Evolutionary conservation across 2,329 filamentous ascomycete genomes (phyloP).

Genomic region (Calycina marina): DNA sequence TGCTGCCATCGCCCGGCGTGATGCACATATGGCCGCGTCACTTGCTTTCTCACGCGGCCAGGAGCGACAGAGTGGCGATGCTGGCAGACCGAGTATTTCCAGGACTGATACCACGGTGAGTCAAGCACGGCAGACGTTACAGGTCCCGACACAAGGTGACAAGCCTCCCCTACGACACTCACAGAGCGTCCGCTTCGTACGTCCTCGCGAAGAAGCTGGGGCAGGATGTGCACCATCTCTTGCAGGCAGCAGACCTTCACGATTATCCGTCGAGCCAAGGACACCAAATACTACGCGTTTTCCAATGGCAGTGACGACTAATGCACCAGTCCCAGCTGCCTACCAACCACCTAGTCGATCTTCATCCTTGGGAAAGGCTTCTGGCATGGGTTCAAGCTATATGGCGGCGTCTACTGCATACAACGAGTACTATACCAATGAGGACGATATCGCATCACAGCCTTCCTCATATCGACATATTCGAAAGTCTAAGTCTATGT

Average conservation of each 20-base stretch:
- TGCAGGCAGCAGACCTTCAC: constrained; percentile 11
- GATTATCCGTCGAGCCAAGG: constrained; percentile 8
- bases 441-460: constrained; percentile 33
- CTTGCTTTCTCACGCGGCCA: constrained; percentile 43
- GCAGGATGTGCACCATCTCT: constrained; percentile 16
- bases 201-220: constrained; percentile 16
- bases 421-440: constrained; percentile 31
- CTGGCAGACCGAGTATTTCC: constrained; percentile 18
- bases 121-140: constrained; percentile 5
- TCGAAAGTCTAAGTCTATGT: constrained; percentile 42
- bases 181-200: constrained; percentile 39
- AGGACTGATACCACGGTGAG: constrained; percentile 6
- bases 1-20: constrained; percentile 34
- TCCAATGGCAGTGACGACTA: constrained; percentile 18
- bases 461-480: constrained; percentile 34
- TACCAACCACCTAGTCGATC: constrained; percentile 21
- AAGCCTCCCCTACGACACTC: constrained; percentile 26
- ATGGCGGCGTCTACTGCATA: constrained; percentile 24
- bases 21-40: constrained; percentile 47
- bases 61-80: constrained; percentile 25
- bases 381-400: constrained; percentile 20
- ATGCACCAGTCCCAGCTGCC: constrained; percentile 16
- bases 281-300: constrained; percentile 11
- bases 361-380: constrained; percentile 20
- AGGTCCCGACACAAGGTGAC: constrained; percentile 12